phyloP scores from a whole-genome alignment of 2,329 filamentous ascomycete genomes.

The Colletotrichum liriopes region DNA sequence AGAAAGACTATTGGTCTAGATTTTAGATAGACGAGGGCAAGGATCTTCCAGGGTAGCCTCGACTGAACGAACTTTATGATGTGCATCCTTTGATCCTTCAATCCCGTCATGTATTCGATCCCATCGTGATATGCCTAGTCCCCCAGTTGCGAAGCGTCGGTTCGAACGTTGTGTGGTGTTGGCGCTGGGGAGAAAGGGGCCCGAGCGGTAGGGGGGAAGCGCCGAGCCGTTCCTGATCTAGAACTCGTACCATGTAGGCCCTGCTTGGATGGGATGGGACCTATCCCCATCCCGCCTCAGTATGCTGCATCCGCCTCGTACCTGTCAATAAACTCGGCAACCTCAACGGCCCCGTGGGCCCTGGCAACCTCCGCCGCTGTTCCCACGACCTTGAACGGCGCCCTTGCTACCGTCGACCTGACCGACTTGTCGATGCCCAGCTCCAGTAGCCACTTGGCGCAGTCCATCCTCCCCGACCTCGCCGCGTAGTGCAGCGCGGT shows the following conservation, averaged over 20 bases:
- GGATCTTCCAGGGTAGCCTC: background rate
- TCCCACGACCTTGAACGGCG: constrained; percentile 21
- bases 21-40: background rate
- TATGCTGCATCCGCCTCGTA: background rate
- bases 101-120: background rate
- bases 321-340: constrained; percentile 21
- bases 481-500: constrained; percentile 36
- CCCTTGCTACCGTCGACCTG: constrained; percentile 8
- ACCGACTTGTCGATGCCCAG: constrained; percentile 30
- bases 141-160: background rate
- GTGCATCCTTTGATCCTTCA: background rate
- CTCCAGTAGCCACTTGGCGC: constrained; percentile 36
- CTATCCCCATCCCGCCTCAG: background rate
- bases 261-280: background rate
- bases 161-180: too few species aligned
- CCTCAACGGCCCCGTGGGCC: constrained; percentile 15
- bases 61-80: constrained; percentile 10
- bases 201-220: background rate
- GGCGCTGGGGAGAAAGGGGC: background rate
- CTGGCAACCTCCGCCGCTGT: constrained; percentile 34
- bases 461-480: background rate
- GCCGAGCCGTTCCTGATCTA: background rate
- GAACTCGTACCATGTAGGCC: background rate
- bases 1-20: constrained; percentile 4
- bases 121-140: background rate